phyloP scores from a whole-genome alignment of 345 rosid species.

The Salix udensis region DNA sequence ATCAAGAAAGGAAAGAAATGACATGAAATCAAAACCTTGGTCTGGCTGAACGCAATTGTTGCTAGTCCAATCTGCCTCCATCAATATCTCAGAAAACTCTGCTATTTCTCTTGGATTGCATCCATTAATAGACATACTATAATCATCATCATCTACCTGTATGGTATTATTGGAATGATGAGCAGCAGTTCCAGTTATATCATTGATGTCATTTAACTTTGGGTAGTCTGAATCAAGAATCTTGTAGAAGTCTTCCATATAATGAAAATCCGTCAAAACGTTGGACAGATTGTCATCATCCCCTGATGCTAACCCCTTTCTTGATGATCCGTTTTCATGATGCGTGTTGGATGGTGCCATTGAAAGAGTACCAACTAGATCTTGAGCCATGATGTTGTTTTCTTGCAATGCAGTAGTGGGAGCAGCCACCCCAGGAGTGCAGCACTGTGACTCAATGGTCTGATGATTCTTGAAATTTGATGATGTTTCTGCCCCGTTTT shows the following conservation, averaged over 20 bases:
- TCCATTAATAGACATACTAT: not conserved
- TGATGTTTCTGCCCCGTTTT: not conserved
- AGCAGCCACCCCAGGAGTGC: not conserved
- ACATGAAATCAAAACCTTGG: constrained; percentile 11
- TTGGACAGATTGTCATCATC: not conserved
- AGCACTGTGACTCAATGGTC: not conserved
- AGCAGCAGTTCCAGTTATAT: no score
- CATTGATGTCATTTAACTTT: not conserved
- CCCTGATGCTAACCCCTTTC: not conserved
- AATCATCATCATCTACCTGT: not conserved
- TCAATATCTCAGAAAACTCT: not conserved
- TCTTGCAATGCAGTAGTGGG: not conserved
- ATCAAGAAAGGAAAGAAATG: constrained; percentile 22
- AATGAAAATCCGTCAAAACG: constrained; percentile 18
- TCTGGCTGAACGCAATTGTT: not conserved
- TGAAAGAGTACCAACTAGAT: not conserved
- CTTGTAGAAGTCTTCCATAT: constrained; percentile 31
- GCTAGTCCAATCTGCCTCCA: not conserved
- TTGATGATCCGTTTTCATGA: not conserved
- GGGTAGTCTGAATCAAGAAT: constrained; percentile 22
- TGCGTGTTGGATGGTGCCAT: not conserved
- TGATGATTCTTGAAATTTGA: not conserved
- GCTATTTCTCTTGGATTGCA: not conserved
- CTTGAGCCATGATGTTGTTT: not conserved
- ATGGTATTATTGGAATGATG: not conserved